Percentiles rank a stretch among this genome's conserved stretches.
phyloP scores from a whole-genome alignment of 768 basidiomycete species.

The Galerina sulciceps region DNA sequence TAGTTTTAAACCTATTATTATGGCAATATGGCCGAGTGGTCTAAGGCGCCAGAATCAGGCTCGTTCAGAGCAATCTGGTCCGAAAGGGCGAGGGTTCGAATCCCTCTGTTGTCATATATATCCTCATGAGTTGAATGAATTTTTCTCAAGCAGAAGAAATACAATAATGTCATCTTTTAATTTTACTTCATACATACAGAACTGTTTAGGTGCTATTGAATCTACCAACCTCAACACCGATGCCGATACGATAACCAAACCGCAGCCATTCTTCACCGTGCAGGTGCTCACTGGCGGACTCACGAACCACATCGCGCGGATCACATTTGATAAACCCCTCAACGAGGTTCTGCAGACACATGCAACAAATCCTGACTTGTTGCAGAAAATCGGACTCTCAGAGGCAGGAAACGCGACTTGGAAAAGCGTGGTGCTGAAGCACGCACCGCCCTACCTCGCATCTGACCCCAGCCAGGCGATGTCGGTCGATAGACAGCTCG shows the following conservation, averaged over 20 bases:
- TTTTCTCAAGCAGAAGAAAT: too few relatives aligned
- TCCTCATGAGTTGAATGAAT: too few relatives aligned
- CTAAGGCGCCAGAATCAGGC: constrained; percentile 16
- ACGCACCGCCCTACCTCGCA: constrained; percentile 12
- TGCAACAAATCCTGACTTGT: neutral
- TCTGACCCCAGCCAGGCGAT: constrained; percentile 11
- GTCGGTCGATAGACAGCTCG: constrained; percentile 14
- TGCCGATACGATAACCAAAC: too few relatives aligned
- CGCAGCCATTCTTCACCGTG: neutral
- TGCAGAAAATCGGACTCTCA: neutral
- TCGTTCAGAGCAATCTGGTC: constrained; percentile 24
- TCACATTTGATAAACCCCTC: neutral
- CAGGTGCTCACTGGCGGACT: constrained; percentile 10
- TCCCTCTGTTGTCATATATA: constrained; percentile 34
- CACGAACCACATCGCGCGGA: constrained; percentile 14
- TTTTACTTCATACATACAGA: too few relatives aligned
- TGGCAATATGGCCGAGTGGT: constrained; percentile 16
- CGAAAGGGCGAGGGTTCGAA: constrained; percentile 36
- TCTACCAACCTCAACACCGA: too few relatives aligned
- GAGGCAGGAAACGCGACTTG: neutral
- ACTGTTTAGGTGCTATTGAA: too few relatives aligned
- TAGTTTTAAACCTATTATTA: too few relatives aligned
- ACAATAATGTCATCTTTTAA: too few relatives aligned
- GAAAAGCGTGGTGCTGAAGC: constrained; percentile 10
- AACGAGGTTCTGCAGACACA: neutral